Evolutionary conservation across 2,329 filamentous ascomycete species (phyloP).

Genomic region (Pseudogymnoascus sp.): DNA sequence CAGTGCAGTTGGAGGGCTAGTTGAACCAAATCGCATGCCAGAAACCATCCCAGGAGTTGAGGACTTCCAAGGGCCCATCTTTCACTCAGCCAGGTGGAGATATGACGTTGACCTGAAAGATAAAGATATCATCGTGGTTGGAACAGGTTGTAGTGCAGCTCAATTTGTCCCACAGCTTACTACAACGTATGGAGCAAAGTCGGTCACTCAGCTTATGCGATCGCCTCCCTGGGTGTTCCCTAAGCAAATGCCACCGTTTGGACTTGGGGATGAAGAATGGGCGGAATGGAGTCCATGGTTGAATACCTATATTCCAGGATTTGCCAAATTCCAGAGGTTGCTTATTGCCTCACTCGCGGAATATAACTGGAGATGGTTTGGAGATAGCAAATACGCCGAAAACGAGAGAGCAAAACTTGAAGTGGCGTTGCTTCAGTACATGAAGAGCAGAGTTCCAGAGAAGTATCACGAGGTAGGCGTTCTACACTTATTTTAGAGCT

Average conservation of each 20-base stretch:
- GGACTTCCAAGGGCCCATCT: slow-evolving; percentile 45
- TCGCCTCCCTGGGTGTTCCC: slow-evolving; percentile 50
- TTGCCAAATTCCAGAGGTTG: slow-evolving; percentile 35
- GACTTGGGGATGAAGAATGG: slow-evolving; percentile 33
- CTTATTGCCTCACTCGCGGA: slow-evolving; percentile 35
- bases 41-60: slow-evolving; percentile 44
- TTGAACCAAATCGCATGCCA: slow-evolving; percentile 45
- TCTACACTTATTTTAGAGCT: neutral
- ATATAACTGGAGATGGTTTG: slow-evolving; percentile 41
- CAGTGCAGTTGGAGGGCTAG: slow-evolving; percentile 46
- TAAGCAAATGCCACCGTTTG: slow-evolving; percentile 29
- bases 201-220: slow-evolving; percentile 52
- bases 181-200: slow-evolving; percentile 38
- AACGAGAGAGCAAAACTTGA: slow-evolving; percentile 37
- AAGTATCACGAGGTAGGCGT: slow-evolving; percentile 43
- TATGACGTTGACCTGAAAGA: slow-evolving; percentile 42
- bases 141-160: slow-evolving; percentile 50
- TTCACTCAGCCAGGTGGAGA: slow-evolving; percentile 51
- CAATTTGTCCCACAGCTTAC: slow-evolving; percentile 47
- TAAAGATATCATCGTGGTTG: slow-evolving; percentile 50
- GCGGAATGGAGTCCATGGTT: slow-evolving; percentile 39
- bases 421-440: slow-evolving; percentile 34
- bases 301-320: slow-evolving; percentile 40
- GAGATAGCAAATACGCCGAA: slow-evolving; percentile 32
- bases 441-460: slow-evolving; percentile 42